Evolutionary conservation across 352 stramenopile species (phyloP).

Genomic region (Pythium brassicae): DNA sequence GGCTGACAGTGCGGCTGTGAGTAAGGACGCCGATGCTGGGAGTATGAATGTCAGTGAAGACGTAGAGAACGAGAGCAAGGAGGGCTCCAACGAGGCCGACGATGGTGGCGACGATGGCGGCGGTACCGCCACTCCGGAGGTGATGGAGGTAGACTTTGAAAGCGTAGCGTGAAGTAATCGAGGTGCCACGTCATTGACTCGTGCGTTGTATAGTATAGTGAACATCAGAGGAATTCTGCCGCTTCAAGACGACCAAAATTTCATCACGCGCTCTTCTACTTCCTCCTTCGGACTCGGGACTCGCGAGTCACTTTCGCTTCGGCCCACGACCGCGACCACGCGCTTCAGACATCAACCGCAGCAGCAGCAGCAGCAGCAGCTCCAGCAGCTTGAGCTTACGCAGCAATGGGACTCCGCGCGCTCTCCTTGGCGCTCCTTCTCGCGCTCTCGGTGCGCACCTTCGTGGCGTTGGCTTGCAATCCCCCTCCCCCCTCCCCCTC

Average conservation of each 20-base stretch:
- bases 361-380: too few relatives aligned
- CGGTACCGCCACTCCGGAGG: neutral
- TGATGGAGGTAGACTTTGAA: neutral
- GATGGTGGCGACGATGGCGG: neutral
- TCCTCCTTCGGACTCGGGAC: too few relatives aligned
- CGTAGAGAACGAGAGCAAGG: neutral
- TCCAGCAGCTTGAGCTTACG: too few relatives aligned
- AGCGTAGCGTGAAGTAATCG: neutral
- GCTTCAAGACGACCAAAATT: too few relatives aligned
- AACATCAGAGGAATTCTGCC: too few relatives aligned
- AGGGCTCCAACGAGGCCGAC: neutral
- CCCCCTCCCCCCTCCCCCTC: neutral
- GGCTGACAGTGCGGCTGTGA: neutral
- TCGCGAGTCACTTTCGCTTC: too few relatives aligned
- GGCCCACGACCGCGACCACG: too few relatives aligned
- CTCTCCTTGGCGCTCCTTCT: conserved; percentile 14
- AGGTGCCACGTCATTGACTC: neutral
- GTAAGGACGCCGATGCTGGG: too few relatives aligned
- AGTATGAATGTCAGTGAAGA: too few relatives aligned
- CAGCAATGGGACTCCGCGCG: conserved; percentile 22
- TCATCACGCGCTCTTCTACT: too few relatives aligned
- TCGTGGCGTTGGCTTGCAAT: neutral
- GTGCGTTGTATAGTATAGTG: neutral
- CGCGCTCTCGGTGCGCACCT: conserved; percentile 15
- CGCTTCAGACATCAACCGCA: too few relatives aligned